Base-by-base conservation (phyloP, 2,329 filamentous ascomycete genomes). In the Aureobasidium sp. region DNA sequence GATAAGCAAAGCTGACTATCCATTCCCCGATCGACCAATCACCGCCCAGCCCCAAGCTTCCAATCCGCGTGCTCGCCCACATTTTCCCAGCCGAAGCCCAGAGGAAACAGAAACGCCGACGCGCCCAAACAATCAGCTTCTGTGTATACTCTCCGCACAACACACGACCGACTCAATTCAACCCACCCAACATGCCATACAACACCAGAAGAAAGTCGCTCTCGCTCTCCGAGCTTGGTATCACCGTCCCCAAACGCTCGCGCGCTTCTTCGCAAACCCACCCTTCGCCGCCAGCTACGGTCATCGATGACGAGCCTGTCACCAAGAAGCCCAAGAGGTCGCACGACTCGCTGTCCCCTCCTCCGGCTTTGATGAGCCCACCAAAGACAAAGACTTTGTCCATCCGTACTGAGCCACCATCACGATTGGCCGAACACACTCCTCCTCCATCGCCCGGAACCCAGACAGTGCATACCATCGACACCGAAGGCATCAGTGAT, bases 141-240 rank as follows among this genome's bases (percentile, higher is more conserved):
- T 48, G 32, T 47, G n/a, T 34, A 37, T 32, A n/a, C 1, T 29
- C 37, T 10, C 21, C 37, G 45, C 53, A 21, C n/a, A 48, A 36
- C 25, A 1, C 5, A 10, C 16, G 30, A 15, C 37, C 53, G 34
- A 5, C 54, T 15, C 44, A 30, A 48, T 45, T 34, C 27, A 41
- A 16, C 58, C 57, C 48, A 50, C 42, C 66, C 69, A 78, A 69
- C 70, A 96, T 96, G 91, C 89, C 88, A 72, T 97, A 97, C 82
- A 96, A 97, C 77, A 97, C 93, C 68, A 89, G 93, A 77, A 88
- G 92, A 76, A 97, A 97, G 81, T 96, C 91, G 72, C 81, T 99
- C 67, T 97, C 92, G 65, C 81, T 97, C 71, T 89, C 91, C 64
- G 95, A 91, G 67, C 83, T 97, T 70, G 94, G 94, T 74, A 96